Evolutionary conservation across 805 yeast genomes (phyloP), one percentile per base, ranked within the genome.

Genomic region (Torulaspora quercuum): DNA sequence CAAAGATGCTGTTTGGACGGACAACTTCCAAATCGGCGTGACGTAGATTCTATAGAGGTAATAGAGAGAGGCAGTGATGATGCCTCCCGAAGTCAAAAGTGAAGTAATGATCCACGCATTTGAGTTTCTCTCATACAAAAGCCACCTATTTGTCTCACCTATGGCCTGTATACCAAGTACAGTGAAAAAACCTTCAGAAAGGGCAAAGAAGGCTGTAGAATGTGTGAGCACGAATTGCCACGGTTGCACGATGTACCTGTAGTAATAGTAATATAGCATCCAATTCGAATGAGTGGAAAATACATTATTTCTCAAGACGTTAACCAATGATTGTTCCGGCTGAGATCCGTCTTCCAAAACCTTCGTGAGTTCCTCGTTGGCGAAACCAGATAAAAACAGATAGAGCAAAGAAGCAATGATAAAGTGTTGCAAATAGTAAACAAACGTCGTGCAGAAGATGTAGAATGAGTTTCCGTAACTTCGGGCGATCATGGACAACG

Each of bases 111-210:
- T 74, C 89, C 95, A 84, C 21, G 77, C 65, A 52, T 88, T 95
- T 4, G 87, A 77, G 46, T 75, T 76, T 39, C 70, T 52, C 37
- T 50, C 55, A 26, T 48, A 38, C 9, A 49, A 75, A 29, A 86
- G 65, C 82, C 89, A 81, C 44, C 75, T 72, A 35, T 84, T 72
- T 6, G 85, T 78, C 51, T 88, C 88, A 6, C 97, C 96, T 26
- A 85, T 73, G 9, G 95, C 85, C 64, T 92, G 98, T 43, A 92
- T 87, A n/a, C 87, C 80, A 39, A 92, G 68, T 16, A 92, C 73
- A 1, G 96, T 79, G 61, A 96, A 94, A 50, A 92, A 80, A 1
- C 98, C 98, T 64, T 92, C 98, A 35, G 89, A 65, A 12, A 88
- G 70, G 0, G 96, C 85, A 61, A 92, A 90, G 29, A 85, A 67